Base-by-base conservation (phyloP, 495 filamentous ascomycete genomes). In the Hypoxylon rickii region DNA sequence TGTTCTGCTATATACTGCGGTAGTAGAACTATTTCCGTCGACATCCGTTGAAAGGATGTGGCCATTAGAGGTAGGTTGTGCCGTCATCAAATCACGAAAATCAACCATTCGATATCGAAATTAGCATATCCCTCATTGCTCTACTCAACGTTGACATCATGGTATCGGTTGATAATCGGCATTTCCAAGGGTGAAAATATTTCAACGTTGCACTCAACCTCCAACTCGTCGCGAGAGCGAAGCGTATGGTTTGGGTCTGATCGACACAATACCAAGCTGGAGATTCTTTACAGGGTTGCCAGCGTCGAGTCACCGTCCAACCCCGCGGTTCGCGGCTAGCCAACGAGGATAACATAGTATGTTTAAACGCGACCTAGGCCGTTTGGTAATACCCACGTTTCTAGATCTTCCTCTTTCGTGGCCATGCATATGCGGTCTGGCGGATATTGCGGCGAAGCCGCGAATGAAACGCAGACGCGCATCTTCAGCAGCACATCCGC, bases 101-200 rank as follows among this genome's bases (percentile, higher is more conserved):
- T 36, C 21, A 56, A 32, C 11, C 11, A 21, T 31, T 24, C 34
- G n/a, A n/a, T n/a, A n/a, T n/a, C n/a, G n/a, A n/a, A n/a, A n/a
- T n/a, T n/a, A n/a, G n/a, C n/a, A n/a, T n/a, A n/a, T n/a, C n/a
- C n/a, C n/a, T n/a, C n/a, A n/a, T n/a, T n/a, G n/a, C n/a, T n/a
- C n/a, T n/a, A n/a, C 45, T 36, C 34, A 46, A 61, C 46, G 44
- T 61, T 26, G 51, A 45, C 31, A 51, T 51, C 15, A 55, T n/a
- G n/a, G n/a, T n/a, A n/a, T n/a, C n/a, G n/a, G n/a, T n/a, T n/a
- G n/a, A n/a, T n/a, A n/a, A n/a, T n/a, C n/a, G n/a, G n/a, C n/a
- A n/a, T n/a, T n/a, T n/a, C n/a, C n/a, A n/a, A n/a, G n/a, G n/a
- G n/a, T n/a, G n/a, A n/a, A n/a, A n/a, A n/a, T n/a, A n/a, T n/a